Conservation (phyloP, 148 eudicot genomes). For the Spergularia marina region DNA sequence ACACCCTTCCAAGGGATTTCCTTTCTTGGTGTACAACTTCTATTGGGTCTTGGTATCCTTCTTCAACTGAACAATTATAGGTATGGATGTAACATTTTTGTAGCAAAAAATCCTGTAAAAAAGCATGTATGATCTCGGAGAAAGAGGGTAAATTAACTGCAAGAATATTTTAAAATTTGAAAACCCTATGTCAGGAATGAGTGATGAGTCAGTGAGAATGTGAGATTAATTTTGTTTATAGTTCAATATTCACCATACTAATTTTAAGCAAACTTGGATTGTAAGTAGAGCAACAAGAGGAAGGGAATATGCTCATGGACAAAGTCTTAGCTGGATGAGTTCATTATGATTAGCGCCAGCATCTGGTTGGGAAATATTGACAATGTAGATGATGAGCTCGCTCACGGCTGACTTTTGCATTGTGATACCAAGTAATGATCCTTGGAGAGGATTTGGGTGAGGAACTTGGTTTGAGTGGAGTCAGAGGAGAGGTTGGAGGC, state of each 20-base stretch:
- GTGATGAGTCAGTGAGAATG: neutral
- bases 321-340: too few species aligned
- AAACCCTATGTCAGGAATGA: neutral
- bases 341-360: too few species aligned
- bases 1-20: slow-evolving; percentile 72
- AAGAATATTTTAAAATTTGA: neutral
- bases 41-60: slow-evolving; percentile 85
- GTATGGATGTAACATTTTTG: slow-evolving; percentile 28
- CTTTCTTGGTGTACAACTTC: slow-evolving; percentile 74
- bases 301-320: too few species aligned
- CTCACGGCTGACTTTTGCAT: too few species aligned
- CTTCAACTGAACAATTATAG: slow-evolving; percentile 77
- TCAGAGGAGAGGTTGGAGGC: neutral
- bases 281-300: too few species aligned
- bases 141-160: neutral
- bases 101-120: neutral
- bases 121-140: neutral
- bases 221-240: neutral
- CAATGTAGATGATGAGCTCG: too few species aligned
- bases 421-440: neutral
- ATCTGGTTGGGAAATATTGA: too few species aligned
- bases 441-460: neutral
- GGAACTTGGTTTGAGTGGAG: neutral
- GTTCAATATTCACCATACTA: neutral
- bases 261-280: neutral